Percentiles rank a stretch among this genome's conserved stretches.
phyloP scores from a whole-genome alignment of 1,139 yeast species.

The Yamadazyma mexicana region DNA sequence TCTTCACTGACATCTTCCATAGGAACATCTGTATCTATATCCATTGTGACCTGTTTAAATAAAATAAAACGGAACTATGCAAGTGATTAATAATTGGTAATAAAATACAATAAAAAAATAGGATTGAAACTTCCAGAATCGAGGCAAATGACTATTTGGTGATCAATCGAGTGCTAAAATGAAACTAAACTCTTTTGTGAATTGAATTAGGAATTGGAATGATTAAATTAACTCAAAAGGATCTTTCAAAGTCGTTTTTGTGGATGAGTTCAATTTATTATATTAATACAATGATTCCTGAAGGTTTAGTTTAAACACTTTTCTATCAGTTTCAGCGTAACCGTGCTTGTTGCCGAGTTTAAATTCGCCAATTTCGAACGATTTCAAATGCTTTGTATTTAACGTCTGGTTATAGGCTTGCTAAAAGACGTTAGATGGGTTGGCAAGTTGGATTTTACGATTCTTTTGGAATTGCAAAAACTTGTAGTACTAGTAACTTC shows the following conservation, averaged over 20 bases:
- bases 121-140: conserved; percentile 1
- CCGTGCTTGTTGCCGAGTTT: neutral
- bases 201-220: no score
- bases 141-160: neutral
- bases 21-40: conserved; percentile 66
- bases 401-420: neutral
- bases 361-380: neutral
- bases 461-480: neutral
- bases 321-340: neutral
- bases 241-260: no score
- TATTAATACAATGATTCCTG: no score
- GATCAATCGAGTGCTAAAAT: no score
- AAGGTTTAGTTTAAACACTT: neutral
- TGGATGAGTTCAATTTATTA: no score
- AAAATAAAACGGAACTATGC: neutral
- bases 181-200: no score
- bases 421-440: no score
- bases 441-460: neutral
- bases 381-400: neutral
- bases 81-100: neutral
- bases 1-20: conserved; percentile 70
- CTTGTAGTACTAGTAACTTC: neutral
- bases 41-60: conserved; percentile 36
- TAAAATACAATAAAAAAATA: conserved; percentile 1
- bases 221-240: neutral